Base-by-base conservation (phyloP, 805 yeast genomes). In the Suhomyces faveliae region DNA sequence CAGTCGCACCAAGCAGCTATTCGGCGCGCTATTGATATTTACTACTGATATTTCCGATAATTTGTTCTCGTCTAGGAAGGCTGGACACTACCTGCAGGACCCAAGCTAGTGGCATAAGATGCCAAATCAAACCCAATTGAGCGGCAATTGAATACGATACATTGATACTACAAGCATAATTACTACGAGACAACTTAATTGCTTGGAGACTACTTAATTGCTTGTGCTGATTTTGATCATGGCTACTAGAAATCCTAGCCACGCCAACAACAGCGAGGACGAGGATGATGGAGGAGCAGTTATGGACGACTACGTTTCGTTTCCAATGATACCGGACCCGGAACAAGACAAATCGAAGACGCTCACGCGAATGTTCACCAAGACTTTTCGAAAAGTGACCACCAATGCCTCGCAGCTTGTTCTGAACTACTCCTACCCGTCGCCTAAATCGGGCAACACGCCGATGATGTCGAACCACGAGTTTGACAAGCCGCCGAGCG, bases 261-360 rank as follows among this genome's bases (percentile, higher is more conserved):
- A 33, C 21, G 41, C 42, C 37, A 52, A 52, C 45, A 52, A 52
- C 42, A 46, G 50, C 37, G 53, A 50, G 38, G 56, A 52, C 12
- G 56, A 52, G 20, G 40, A 20, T 6, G 40, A 12, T 4, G n/a
- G 35, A 2, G 12, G 20, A 2, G 39, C 40, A 19, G 40, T 39
- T 3, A 29, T 17, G 21, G 62, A 61, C 12, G 77, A 72, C 54
- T 73, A 64, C 50, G 64, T 65, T 37, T 71, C 76, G 29, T 73
- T 73, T 45, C 78, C 78, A 8, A 70, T 69, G 6, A 57, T 73
- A 17, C 74, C 77, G 6, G 76, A 73, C 56, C 76, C 77, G 2
- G 70, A 71, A 46, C 59, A 60, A 39, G 68, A 64, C 13, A 60
- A 63, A 40, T 51, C 63, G 46, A 62, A 63, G 49, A 64, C 74